Evolutionary conservation across 2,329 filamentous ascomycete genomes (phyloP).

Genomic region (Macrophomina phaseolina): DNA sequence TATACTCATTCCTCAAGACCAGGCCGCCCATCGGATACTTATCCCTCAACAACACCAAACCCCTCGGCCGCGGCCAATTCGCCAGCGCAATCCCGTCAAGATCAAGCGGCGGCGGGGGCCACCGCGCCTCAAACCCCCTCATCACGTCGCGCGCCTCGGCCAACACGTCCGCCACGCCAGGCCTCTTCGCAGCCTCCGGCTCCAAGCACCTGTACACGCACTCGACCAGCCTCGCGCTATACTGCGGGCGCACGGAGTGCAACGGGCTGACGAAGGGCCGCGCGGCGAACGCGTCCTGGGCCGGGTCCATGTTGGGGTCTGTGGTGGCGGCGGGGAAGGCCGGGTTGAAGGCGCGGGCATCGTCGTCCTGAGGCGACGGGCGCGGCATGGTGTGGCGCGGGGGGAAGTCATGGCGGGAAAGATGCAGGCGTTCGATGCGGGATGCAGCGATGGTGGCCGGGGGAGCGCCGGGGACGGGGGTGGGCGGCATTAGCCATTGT

Average conservation of each 20-base stretch:
- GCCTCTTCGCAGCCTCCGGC: background rate
- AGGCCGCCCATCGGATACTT: background rate
- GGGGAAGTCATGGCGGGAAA: background rate
- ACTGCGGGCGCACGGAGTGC: background rate
- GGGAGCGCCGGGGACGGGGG: background rate
- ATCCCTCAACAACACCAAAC: background rate
- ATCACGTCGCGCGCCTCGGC: background rate
- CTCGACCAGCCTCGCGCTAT: background rate
- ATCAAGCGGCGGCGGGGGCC: background rate
- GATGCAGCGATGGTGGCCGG: background rate
- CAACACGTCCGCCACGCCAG: background rate
- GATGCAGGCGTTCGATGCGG: background rate
- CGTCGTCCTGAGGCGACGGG: background rate
- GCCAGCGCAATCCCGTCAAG: too few species aligned
- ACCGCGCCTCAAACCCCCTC: background rate
- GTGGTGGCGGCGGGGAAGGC: background rate
- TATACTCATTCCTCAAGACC: background rate
- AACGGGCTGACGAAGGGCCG: background rate
- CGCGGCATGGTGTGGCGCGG: background rate
- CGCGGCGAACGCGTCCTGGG: background rate
- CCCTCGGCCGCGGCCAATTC: background rate
- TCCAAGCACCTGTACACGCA: conserved; percentile 1
- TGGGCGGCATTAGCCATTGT: background rate
- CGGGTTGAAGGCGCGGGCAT: background rate
- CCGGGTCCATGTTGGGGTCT: background rate